A percentile compares a stretch with the other conserved stretches of the same genome.
phyloP scores from a whole-genome alignment of 495 filamentous ascomycete species.

The Evansstolkia leycettana region DNA sequence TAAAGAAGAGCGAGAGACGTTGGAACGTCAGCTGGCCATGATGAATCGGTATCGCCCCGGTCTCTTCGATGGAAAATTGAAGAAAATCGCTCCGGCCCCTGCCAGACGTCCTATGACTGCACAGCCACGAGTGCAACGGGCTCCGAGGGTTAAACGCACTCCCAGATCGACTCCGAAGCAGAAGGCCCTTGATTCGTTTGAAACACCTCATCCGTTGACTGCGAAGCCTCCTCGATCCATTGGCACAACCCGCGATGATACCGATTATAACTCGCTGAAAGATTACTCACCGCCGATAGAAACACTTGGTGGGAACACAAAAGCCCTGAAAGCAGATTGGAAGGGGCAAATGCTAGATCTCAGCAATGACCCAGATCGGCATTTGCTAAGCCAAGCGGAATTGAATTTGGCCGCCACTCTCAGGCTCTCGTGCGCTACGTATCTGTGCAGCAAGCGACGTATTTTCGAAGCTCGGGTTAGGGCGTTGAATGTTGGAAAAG shows the following conservation, averaged over 20 bases:
- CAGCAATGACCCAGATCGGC: constrained; percentile 60
- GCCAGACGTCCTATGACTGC: constrained; percentile 16
- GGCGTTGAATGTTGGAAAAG: constrained; percentile 57
- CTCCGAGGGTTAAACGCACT: constrained; percentile 32
- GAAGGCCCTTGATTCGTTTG: constrained; percentile 32
- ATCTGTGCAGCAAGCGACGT: constrained; percentile 87
- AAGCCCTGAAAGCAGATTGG: constrained; percentile 74
- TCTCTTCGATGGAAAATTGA: constrained; percentile 19
- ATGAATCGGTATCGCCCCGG: constrained; percentile 28
- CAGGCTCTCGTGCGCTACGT: constrained; percentile 78
- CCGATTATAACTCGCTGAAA: constrained; percentile 65
- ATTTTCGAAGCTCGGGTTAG: constrained; percentile 74
- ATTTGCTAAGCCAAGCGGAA: constrained; percentile 72
- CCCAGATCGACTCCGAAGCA: constrained; percentile 36
- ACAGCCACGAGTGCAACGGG: constrained; percentile 20
- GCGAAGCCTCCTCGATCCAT: constrained; percentile 29
- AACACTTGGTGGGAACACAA: constrained; percentile 52
- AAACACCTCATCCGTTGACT: constrained; percentile 21
- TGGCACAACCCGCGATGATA: constrained; percentile 65
- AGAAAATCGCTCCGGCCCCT: constrained; percentile 38
- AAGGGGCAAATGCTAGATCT: constrained; percentile 73
- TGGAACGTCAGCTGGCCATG: constrained; percentile 37
- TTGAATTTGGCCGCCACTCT: constrained; percentile 65
- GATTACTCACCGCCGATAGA: constrained; percentile 66
- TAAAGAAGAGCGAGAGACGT: constrained; percentile 47